phyloP scores from a whole-genome alignment of 371 early-diverging fungal species.

The Apophysomyces sp. region DNA sequence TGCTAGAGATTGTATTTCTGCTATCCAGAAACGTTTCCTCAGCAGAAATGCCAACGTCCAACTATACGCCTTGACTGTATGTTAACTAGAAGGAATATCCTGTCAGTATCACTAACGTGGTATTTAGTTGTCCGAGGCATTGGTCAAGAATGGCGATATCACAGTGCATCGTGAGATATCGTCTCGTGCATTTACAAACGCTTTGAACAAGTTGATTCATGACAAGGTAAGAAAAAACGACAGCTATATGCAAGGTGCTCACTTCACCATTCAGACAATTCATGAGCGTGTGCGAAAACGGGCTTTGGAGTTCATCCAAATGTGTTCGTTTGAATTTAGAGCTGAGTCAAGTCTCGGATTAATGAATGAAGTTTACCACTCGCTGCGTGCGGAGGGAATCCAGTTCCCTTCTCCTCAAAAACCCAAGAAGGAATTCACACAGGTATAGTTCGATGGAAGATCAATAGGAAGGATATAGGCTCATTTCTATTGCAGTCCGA shows the following conservation, averaged over 20 bases:
- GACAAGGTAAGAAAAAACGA: slow-evolving; percentile 53
- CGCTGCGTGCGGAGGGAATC: slow-evolving; percentile 58
- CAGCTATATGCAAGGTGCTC: background rate
- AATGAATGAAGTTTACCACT: slow-evolving; percentile 86
- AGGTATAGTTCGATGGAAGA: no score
- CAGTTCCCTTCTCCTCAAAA: slow-evolving; percentile 84
- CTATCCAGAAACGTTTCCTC: slow-evolving; percentile 70
- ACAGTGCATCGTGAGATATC: slow-evolving; percentile 80
- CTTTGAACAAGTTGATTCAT: slow-evolving; percentile 72
- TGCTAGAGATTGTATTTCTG: slow-evolving; percentile 71
- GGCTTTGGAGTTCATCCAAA: slow-evolving; percentile 84
- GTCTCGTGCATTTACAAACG: slow-evolving; percentile 84
- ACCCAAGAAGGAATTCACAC: slow-evolving; percentile 72
- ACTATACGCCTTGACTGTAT: slow-evolving; percentile 73
- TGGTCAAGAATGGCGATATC: slow-evolving; percentile 90
- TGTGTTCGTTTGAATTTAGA: slow-evolving; percentile 87
- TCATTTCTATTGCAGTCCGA: slow-evolving; percentile 43
- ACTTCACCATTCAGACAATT: slow-evolving; percentile 39
- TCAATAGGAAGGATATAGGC: background rate
- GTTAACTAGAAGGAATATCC: background rate
- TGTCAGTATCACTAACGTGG: background rate
- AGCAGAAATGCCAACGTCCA: slow-evolving; percentile 87
- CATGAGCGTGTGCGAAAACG: slow-evolving; percentile 79
- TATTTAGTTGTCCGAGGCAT: slow-evolving; percentile 71
- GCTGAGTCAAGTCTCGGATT: slow-evolving; percentile 77